These are phyloP conservation scores for Tulasnella sp. DNA, from an alignment of 768 basidiomycete genomes.

Conservation along the genomic window DNA sequence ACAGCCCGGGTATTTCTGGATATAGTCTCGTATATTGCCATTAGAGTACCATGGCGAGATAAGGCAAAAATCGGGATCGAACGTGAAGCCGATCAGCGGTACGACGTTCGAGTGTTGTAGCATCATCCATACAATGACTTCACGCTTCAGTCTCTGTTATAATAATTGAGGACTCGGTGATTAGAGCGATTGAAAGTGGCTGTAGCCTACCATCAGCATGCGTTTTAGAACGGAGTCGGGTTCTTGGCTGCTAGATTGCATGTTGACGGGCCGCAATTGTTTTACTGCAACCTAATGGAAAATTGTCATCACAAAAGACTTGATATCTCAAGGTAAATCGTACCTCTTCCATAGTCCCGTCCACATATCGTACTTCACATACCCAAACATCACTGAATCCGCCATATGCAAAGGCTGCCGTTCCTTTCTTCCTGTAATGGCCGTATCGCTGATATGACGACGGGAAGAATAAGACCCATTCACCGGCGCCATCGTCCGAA, in stretches of 20 bases:
- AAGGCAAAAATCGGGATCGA: not conserved
- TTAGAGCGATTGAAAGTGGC: not conserved
- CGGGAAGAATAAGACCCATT: too few species aligned
- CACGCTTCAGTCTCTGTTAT: not conserved
- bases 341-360: not conserved
- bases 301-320: too few species aligned
- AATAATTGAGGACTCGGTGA: not conserved
- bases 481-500: too few species aligned
- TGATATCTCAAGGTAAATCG: not conserved
- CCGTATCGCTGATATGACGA: too few species aligned
- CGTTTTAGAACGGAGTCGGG: not conserved
- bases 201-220: not conserved
- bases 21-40: not conserved
- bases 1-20: not conserved
- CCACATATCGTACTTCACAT: not conserved
- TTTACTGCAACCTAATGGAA: constrained; percentile 4
- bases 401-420: not conserved
- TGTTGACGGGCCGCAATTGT: not conserved
- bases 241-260: not conserved
- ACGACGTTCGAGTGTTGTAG: not conserved
- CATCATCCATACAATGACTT: not conserved
- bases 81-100: not conserved
- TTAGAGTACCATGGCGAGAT: not conserved
- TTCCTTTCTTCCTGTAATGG: not conserved
- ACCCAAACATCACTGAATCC: constrained; percentile 10